Base-by-base conservation (phyloP, 1,284 basidiomycete genomes). In the Cryptococcus sp. region DNA sequence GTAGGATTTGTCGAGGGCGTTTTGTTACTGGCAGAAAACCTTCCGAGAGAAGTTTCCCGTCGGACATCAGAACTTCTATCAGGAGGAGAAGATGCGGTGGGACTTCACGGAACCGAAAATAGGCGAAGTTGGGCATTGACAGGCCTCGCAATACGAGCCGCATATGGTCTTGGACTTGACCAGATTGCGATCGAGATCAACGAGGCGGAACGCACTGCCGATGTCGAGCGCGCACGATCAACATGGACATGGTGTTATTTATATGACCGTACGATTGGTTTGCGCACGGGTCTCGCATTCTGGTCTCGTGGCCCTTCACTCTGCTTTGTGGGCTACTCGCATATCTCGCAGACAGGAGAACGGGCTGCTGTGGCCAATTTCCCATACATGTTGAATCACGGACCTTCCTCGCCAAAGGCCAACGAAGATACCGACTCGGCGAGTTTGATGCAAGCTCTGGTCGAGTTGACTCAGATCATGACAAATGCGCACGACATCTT, bases 161-260 rank as follows among this genome's bases (percentile, higher is more conserved):
- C 69, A 4, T 73, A 73, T 43, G 66, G 66, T 4, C 60, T 77
- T 11, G 73, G 73, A 0, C 60, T 76, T 28, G 66, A 70, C 52
- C 69, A 69, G 48, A 57, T 71, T 21, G 59, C 74, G 2, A 60
- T 71, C 16, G 70, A 73, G 32, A 62, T 60, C n/a, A 57, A 62
- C 21, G 70, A 71, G 31, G 64, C 58, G 10, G 55, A 65, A 19
- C 57, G 64, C 9, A 62, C 64, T 9, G 57, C 68, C 2, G 67
- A 69, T 37, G 58, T 74, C 10, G 72, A 77, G 43, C 60, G 76
- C 11, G 73, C 73, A 9, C 57, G 73, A 42, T 63, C 72, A n/a
- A 72, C 72, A 5, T 77, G 74, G 74, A 77, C 76, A 3, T 77
- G 73, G 68, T 77, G 76, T 58, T 77, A 77, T 49, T 66, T 77